A percentile compares a stretch with the other conserved stretches of the same genome.
These are phyloP conservation scores for Salix koriyanagi DNA, from an alignment of 345 rosid genomes.

Conservation along the genomic window DNA sequence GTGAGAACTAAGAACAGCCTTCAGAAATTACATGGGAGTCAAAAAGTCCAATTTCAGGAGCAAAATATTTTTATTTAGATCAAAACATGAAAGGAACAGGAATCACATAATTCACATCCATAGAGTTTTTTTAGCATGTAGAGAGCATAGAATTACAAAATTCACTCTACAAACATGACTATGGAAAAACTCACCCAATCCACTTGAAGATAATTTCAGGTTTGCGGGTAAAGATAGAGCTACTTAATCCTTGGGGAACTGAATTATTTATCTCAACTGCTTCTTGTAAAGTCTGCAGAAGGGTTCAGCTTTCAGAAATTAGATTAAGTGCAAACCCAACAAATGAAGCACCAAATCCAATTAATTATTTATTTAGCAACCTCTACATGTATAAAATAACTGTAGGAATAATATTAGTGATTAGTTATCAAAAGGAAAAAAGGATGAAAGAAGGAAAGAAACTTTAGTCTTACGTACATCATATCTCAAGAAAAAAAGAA, in stretches of 20 bases:
- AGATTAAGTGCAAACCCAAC: neutral
- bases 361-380: neutral
- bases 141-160: neutral
- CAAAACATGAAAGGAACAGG: neutral
- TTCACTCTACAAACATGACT: neutral
- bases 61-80: neutral
- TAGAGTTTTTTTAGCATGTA: neutral
- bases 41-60: neutral
- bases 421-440: neutral
- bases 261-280: slow-evolving; percentile 88
- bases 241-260: slow-evolving; percentile 94
- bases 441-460: neutral
- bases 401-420: neutral
- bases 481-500: neutral
- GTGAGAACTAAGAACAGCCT: neutral
- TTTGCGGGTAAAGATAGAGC: slow-evolving; percentile 77
- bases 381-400: neutral
- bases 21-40: neutral
- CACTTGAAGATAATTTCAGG: slow-evolving; percentile 81
- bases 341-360: neutral
- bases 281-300: slow-evolving; percentile 65
- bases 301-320: slow-evolving; percentile 3
- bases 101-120: neutral
- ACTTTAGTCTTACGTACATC: neutral
- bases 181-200: slow-evolving; percentile 57